These are phyloP conservation scores for Dothistroma septosporum DNA, from an alignment of 2,329 filamentous ascomycete genomes.

Conservation along the genomic window DNA sequence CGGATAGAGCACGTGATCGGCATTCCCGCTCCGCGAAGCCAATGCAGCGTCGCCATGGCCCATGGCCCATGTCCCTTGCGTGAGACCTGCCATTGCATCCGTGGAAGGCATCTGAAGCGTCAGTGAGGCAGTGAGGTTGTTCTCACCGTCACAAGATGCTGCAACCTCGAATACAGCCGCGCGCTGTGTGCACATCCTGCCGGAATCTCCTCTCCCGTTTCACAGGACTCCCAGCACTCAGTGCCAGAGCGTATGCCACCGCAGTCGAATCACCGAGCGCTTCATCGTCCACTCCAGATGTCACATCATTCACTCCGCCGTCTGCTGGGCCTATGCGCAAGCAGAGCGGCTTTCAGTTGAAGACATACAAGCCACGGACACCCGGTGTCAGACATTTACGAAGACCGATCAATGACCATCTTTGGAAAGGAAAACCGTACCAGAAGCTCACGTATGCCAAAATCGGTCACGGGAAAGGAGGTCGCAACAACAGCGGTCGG, in stretches of 20 bases:
- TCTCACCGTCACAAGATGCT: constrained; percentile 49
- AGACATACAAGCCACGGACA: constrained; percentile 89
- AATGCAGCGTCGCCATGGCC: neutral
- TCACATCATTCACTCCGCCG: constrained; percentile 32
- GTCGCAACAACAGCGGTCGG: constrained; percentile 79
- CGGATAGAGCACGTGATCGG: neutral
- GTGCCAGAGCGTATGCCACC: constrained; percentile 50
- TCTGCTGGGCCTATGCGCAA: constrained; percentile 33
- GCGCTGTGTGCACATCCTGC: constrained; percentile 45
- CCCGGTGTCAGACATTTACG: constrained; percentile 88
- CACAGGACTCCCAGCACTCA: constrained; percentile 27
- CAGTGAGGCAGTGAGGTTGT: neutral
- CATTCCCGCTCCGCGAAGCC: neutral
- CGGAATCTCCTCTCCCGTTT: constrained; percentile 45
- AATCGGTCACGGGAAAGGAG: constrained; percentile 88
- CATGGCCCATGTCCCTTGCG: neutral
- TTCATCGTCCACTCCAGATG: constrained; percentile 26
- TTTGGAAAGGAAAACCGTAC: constrained; percentile 89
- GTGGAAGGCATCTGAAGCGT: neutral
- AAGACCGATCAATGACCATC: constrained; percentile 89
- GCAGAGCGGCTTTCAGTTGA: constrained; percentile 51
- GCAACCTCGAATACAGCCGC: constrained; percentile 57
- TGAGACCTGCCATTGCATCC: neutral
- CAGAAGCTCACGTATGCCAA: constrained; percentile 83
- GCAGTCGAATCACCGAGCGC: constrained; percentile 30